Conservation (phyloP, 441 rosid species). For the Croton laevigatus region DNA sequence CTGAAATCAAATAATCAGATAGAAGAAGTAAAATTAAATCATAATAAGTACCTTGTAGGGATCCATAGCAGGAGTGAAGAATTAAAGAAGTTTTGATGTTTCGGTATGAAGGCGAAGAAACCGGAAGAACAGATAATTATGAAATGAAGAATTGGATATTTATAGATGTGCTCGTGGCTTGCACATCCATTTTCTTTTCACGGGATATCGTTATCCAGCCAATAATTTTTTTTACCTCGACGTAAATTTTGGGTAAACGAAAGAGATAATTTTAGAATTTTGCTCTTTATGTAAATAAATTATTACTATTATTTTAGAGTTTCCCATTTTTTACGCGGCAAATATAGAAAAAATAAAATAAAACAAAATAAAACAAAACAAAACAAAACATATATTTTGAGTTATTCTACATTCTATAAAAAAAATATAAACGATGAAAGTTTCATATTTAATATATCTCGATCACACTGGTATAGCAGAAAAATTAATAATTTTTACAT, state of each 20-base stretch:
- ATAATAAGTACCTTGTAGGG: conserved; percentile 58
- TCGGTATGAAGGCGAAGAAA: background rate
- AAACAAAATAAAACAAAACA: too few relatives aligned
- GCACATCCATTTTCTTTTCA: background rate
- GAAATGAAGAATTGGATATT: background rate
- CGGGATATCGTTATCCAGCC: conserved; percentile 1
- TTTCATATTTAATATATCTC: too few relatives aligned
- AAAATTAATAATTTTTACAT: too few relatives aligned
- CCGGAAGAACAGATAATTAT: background rate
- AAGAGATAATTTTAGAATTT: background rate
- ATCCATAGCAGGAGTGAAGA: conserved; percentile 45
- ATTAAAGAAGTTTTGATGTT: background rate
- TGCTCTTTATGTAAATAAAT: background rate
- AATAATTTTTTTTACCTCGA: too few relatives aligned
- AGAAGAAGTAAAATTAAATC: background rate
- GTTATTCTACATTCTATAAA: too few relatives aligned
- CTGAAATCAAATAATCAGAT: background rate
- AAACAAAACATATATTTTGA: too few relatives aligned
- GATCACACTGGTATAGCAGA: too few relatives aligned
- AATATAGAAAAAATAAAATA: too few relatives aligned
- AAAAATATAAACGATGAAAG: too few relatives aligned
- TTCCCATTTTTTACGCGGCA: background rate
- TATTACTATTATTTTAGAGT: background rate
- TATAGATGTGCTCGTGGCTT: background rate
- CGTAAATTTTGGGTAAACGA: background rate